A percentile compares a stretch with the other conserved stretches of the same genome.
phyloP scores from a whole-genome alignment of 2,329 filamentous ascomycete species.

The Venturia effusa region DNA sequence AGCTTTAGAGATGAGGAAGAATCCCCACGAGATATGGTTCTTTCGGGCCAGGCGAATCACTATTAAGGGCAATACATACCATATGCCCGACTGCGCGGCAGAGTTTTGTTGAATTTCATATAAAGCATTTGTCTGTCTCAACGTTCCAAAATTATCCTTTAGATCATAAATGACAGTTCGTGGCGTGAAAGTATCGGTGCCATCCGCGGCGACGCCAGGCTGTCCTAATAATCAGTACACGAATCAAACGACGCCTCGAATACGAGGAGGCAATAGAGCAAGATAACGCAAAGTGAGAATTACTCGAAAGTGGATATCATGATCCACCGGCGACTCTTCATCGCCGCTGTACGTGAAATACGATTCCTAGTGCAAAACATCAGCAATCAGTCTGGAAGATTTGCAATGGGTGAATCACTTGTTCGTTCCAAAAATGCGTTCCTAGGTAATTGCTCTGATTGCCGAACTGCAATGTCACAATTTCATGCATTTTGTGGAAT shows the following conservation, averaged over 20 bases:
- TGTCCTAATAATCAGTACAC: slow-evolving; percentile 23
- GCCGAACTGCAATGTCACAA: slow-evolving; percentile 87
- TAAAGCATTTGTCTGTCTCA: slow-evolving; percentile 78
- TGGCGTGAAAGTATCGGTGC: slow-evolving; percentile 83
- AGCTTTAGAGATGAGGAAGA: not conserved
- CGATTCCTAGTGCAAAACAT: slow-evolving; percentile 55
- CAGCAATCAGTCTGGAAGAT: not conserved
- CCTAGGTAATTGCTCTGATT: slow-evolving; percentile 87
- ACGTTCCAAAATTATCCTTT: slow-evolving; percentile 82
- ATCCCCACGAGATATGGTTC: not conserved
- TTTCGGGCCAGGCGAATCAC: not conserved
- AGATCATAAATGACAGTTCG: slow-evolving; percentile 89
- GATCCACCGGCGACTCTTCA: slow-evolving; percentile 58
- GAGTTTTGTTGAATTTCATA: slow-evolving; percentile 52
- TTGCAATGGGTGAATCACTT: slow-evolving; percentile 41
- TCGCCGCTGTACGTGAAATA: slow-evolving; percentile 84
- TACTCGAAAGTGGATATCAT: slow-evolving; percentile 66
- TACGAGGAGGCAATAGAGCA: no score
- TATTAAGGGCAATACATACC: not conserved
- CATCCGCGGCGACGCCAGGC: slow-evolving; percentile 69
- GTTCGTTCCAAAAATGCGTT: slow-evolving; percentile 96
- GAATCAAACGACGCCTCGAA: not conserved
- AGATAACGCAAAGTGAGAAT: not conserved
- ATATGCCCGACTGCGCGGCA: slow-evolving; percentile 2
- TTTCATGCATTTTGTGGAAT: slow-evolving; percentile 67